These are phyloP conservation scores for Linum usitatissimum DNA, from an alignment of 345 rosid species.

Conservation along the genomic window DNA sequence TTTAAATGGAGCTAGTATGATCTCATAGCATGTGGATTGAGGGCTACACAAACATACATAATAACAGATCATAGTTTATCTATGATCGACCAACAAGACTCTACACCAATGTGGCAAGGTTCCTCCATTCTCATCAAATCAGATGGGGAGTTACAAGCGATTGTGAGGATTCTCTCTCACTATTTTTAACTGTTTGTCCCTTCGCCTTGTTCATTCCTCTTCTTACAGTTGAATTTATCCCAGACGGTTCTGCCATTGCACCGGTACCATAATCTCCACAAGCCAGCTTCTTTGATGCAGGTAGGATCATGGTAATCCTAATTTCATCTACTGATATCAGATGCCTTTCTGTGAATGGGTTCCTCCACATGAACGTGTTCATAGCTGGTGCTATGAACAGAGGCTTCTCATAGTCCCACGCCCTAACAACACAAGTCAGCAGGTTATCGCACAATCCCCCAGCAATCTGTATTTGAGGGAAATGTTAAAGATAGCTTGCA, in stretches of 20 bases:
- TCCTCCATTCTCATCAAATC: no score
- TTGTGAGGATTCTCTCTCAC: no score
- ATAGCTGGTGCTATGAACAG: conserved; percentile 75
- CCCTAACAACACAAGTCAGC: conserved; percentile 75
- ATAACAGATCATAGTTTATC: no score
- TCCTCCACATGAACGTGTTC: conserved; percentile 91
- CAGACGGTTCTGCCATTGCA: conserved; percentile 85
- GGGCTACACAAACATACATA: no score
- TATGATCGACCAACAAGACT: no score
- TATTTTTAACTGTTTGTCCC: conserved; percentile 4
- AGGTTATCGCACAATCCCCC: conserved; percentile 89
- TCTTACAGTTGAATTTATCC: conserved; percentile 66
- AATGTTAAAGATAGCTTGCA: not conserved
- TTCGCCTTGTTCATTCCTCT: conserved; percentile 27
- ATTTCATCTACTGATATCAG: conserved; percentile 72
- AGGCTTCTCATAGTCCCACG: conserved; percentile 88
- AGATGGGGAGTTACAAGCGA: no score
- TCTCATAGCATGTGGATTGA: no score
- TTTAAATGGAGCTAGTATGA: no score
- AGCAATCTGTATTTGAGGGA: conserved; percentile 50
- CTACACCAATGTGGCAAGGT: no score
- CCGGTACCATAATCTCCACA: conserved; percentile 87
- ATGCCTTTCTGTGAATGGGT: conserved; percentile 84
- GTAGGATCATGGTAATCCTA: conserved; percentile 77
- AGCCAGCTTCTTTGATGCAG: conserved; percentile 69